Conservation (phyloP, 2,329 filamentous ascomycete species). For the Fusarium clavum region DNA sequence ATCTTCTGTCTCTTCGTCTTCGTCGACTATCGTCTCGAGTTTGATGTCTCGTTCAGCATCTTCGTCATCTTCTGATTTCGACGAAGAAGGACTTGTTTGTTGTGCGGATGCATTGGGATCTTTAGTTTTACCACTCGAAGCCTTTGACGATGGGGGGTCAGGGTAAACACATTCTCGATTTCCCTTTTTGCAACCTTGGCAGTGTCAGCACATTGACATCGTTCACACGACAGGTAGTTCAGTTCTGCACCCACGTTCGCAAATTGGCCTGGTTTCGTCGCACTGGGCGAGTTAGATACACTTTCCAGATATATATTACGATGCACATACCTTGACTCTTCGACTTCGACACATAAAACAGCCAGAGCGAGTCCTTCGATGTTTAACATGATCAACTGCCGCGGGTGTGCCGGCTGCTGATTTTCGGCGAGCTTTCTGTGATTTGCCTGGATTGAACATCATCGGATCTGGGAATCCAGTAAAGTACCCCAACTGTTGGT, state of each 20-base stretch:
- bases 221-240: not conserved
- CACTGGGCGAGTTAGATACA: constrained; percentile 68
- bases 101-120: constrained; percentile 54
- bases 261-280: constrained; percentile 87
- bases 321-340: constrained; percentile 77
- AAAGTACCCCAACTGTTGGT: constrained; percentile 63
- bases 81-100: constrained; percentile 64
- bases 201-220: constrained; percentile 19
- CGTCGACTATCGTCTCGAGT: constrained; percentile 67
- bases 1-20: constrained; percentile 61
- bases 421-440: constrained; percentile 64
- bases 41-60: constrained; percentile 56
- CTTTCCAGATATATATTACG: not conserved
- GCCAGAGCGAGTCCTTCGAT: constrained; percentile 90
- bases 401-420: constrained; percentile 56
- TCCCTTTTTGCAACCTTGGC: constrained; percentile 88
- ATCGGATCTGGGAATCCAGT: constrained; percentile 63
- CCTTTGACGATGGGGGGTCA: constrained; percentile 67
- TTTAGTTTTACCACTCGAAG: constrained; percentile 50
- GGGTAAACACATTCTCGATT: constrained; percentile 92
- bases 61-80: constrained; percentile 64
- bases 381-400: constrained; percentile 80
- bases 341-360: constrained; percentile 92
- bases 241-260: constrained; percentile 71
- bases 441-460: constrained; percentile 60